Evolutionary conservation across 441 rosid species (phyloP), one percentile per base, ranked within the genome.

Genomic region (Dalechampia spathulata): DNA sequence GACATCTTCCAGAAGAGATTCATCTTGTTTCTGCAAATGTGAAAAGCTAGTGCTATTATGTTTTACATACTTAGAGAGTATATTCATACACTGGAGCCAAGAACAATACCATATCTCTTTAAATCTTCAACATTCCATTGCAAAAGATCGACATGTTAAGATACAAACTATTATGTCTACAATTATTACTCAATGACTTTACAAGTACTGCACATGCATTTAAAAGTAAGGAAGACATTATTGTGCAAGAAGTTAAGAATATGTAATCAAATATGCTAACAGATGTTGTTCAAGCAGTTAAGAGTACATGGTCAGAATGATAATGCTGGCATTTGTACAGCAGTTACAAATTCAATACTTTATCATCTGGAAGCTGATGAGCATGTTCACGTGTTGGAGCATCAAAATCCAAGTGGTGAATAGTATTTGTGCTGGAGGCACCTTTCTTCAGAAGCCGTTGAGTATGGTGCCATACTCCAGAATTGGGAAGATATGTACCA

Each of bases 331-430:
- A 62, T 22, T 28, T 27, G 0, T 15, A 44, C 16, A 47, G 57
- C 28, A 42, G 39, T 39, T 46, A 28, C 40, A 39, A 15, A 25
- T n/a, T 19, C 6, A 38, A 61, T 90, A 93, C 99, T 67, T 75
- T 80, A 71, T 93, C 96, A 64, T 90, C 95, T 47, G 83, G 78
- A 49, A 90, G 79, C 67, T 74, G 83, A 62, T 73, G 81, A 50
- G 96, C 84, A 69, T 87, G 83, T 67, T 93, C 95, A 34, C 99
- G 95, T 27, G 99, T 93, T 61, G 99, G 97, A 63, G 99, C 99
- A 81, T 93, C 99, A 78, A 93, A 93, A 78, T 93, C 99, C 81
- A 93, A 80, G 73, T 93, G 96, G 70, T 68, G 85, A 64, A 93
- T 75, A 45, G 77, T 83, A 68, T 85, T 85, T 54, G 72, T 27